These are phyloP conservation scores for Xeromyces bisporus DNA, from an alignment of 495 filamentous ascomycete species.

Conservation along the genomic window DNA sequence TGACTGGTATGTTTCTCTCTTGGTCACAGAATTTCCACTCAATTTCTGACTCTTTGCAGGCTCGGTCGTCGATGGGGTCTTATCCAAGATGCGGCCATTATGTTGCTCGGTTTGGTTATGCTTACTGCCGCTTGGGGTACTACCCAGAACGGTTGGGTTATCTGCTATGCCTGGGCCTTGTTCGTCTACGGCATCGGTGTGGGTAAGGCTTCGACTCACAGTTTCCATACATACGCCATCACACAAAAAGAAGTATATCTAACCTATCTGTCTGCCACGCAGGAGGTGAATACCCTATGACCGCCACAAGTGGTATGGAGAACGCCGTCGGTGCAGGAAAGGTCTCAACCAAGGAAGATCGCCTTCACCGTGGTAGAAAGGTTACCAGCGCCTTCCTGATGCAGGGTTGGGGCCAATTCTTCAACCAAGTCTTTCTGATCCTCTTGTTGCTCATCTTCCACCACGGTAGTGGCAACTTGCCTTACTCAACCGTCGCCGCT, in stretches of 20 bases:
- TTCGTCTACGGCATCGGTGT: constrained; percentile 88
- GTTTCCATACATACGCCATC: not conserved
- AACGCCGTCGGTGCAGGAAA: constrained; percentile 70
- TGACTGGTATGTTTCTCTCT: constrained; percentile 28
- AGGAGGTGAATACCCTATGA: constrained; percentile 82
- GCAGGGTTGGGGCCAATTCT: constrained; percentile 91
- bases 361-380: constrained; percentile 82
- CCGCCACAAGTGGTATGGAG: constrained; percentile 89
- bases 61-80: constrained; percentile 79
- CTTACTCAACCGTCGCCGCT: constrained; percentile 50
- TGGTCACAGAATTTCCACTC: not conserved
- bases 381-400: constrained; percentile 88
- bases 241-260: not conserved
- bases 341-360: constrained; percentile 74
- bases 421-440: constrained; percentile 77
- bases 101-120: constrained; percentile 79
- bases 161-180: constrained; percentile 78
- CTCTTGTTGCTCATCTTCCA: constrained; percentile 67
- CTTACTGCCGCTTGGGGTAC: constrained; percentile 73
- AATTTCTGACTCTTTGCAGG: constrained; percentile 19
- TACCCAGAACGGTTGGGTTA: constrained; percentile 74
- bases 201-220: constrained; percentile 25
- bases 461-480: constrained; percentile 49
- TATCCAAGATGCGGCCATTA: constrained; percentile 83
- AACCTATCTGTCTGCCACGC: constrained; percentile 5